phyloP scores from a whole-genome alignment of 2,329 filamentous ascomycete species.

The Knufia petricola region DNA sequence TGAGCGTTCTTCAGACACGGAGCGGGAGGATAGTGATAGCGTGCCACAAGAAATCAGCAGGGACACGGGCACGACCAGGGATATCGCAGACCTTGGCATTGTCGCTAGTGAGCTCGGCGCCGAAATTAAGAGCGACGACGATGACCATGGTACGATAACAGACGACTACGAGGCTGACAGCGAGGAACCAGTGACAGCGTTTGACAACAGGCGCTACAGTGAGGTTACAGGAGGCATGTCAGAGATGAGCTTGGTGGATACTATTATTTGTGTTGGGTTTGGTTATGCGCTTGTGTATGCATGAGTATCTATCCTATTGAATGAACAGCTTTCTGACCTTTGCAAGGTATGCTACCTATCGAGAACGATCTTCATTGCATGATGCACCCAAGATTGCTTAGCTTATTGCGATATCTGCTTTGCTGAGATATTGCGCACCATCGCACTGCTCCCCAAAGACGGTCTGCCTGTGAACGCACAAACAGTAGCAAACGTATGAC shows the following conservation, averaged over 20 bases:
- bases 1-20: neutral
- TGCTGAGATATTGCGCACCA: no score
- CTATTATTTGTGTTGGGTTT: slow-evolving; percentile 2
- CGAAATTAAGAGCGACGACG: neutral
- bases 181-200: neutral
- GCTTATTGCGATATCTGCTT: no score
- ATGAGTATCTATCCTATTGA: neutral
- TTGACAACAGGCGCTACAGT: neutral
- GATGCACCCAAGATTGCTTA: no score
- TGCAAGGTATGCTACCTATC: neutral
- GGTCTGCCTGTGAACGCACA: no score
- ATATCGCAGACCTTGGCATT: neutral
- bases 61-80: neutral
- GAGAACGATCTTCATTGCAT: neutral
- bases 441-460: no score
- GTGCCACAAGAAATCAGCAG: neutral
- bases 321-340: neutral
- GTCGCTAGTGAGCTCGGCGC: neutral
- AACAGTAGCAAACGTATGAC: no score
- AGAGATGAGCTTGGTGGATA: neutral
- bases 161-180: slow-evolving; percentile 7
- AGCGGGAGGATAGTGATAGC: neutral
- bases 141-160: slow-evolving; percentile 1
- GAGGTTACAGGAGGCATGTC: slow-evolving; percentile 1
- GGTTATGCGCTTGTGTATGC: slow-evolving; percentile 4